Percentiles rank a stretch among this genome's conserved stretches.
Evolutionary conservation across 2,329 filamentous ascomycete genomes (phyloP).

Genomic region (Neonectria hederae): DNA sequence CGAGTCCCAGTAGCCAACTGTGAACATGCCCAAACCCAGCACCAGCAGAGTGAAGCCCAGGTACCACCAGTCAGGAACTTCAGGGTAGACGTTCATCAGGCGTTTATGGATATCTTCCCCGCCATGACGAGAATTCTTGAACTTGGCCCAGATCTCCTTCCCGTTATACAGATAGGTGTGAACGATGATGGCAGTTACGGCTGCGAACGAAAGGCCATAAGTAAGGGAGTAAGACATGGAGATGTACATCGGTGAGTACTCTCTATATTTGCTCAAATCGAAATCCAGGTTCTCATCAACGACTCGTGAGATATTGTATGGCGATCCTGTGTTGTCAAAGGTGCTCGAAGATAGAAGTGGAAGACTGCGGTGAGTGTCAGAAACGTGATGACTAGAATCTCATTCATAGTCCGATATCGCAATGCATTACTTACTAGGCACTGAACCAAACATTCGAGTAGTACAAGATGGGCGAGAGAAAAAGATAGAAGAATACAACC

Average conservation of each 20-base stretch:
- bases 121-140: conserved; percentile 19
- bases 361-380: background rate
- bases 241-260: conserved; percentile 22
- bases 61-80: conserved; percentile 23
- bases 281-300: conserved; percentile 17
- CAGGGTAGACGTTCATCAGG: conserved; percentile 19
- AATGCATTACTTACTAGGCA: conserved; percentile 14
- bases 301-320: conserved; percentile 14
- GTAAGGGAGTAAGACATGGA: conserved; percentile 21
- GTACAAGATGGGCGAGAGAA: conserved; percentile 17
- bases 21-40: conserved; percentile 21
- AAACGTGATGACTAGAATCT: background rate
- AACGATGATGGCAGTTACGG: conserved; percentile 19
- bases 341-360: conserved; percentile 21
- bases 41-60: conserved; percentile 9
- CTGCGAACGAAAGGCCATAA: conserved; percentile 17
- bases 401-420: background rate
- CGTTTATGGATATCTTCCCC: conserved; percentile 21
- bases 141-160: conserved; percentile 21
- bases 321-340: conserved; percentile 13
- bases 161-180: conserved; percentile 22
- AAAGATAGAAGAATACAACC: conserved; percentile 16
- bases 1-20: conserved; percentile 17
- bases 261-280: conserved; percentile 15
- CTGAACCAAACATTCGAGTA: conserved; percentile 24